Conservation (phyloP, 2,329 filamentous ascomycete genomes). For the Erysiphe pulchra region DNA sequence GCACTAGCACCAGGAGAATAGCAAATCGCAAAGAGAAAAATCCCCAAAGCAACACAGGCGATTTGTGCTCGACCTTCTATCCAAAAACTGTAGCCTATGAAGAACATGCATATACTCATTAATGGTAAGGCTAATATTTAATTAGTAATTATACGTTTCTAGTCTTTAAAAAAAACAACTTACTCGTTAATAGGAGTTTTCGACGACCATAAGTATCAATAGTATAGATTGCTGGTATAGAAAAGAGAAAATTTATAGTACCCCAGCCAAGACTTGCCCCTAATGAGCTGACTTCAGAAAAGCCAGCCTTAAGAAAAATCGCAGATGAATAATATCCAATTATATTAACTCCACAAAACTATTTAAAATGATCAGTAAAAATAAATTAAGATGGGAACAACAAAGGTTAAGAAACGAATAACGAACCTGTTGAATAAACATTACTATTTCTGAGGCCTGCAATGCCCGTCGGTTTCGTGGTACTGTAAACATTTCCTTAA, state of each 20-base stretch:
- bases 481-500: slow-evolving; percentile 40
- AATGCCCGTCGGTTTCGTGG: slow-evolving; percentile 47
- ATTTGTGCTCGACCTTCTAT: slow-evolving; percentile 20
- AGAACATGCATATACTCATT: slow-evolving; percentile 37
- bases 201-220: slow-evolving; percentile 40
- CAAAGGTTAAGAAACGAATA: background rate
- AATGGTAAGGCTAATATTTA: slow-evolving; percentile 35
- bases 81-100: slow-evolving; percentile 30
- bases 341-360: slow-evolving; percentile 23
- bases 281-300: slow-evolving; percentile 25
- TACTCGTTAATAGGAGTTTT: slow-evolving; percentile 19
- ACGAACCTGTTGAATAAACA: slow-evolving; percentile 23
- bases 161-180: background rate
- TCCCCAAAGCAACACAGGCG: slow-evolving; percentile 29
- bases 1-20: slow-evolving; percentile 38
- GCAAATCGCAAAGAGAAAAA: slow-evolving; percentile 37
- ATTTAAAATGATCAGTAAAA: background rate
- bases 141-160: background rate
- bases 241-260: slow-evolving; percentile 34
- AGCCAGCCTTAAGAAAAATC: slow-evolving; percentile 30
- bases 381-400: background rate
- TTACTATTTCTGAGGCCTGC: slow-evolving; percentile 51
- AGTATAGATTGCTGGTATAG: slow-evolving; percentile 30
- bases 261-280: slow-evolving; percentile 39
- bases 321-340: slow-evolving; percentile 52